Conservation (phyloP, 768 basidiomycete species). For the Rhizopogon vesiculosus region DNA sequence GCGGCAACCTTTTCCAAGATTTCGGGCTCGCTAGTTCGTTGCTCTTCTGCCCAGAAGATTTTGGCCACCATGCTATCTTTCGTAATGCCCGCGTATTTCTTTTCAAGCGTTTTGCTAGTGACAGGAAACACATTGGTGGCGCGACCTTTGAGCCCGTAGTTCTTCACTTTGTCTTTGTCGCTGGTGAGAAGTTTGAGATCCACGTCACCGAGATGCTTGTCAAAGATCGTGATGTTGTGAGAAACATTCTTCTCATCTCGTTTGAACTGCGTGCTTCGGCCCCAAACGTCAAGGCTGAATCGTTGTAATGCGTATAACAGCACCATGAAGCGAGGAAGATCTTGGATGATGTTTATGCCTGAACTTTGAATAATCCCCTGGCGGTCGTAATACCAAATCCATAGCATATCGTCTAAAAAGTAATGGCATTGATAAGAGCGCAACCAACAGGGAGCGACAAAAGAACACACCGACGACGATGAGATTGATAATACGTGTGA, state of each 20-base stretch:
- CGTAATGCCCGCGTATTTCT: neutral
- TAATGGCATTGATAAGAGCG: neutral
- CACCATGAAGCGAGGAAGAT: conserved; percentile 1
- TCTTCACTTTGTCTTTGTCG: neutral
- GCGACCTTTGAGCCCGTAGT: neutral
- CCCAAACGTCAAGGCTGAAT: neutral
- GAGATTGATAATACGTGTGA: neutral
- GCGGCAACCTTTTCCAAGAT: neutral
- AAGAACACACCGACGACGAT: neutral
- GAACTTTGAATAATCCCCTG: neutral
- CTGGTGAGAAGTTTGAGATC: neutral
- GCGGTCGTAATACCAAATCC: neutral
- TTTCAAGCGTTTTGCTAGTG: neutral
- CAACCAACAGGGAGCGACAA: neutral
- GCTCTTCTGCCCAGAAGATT: neutral
- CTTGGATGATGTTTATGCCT: neutral
- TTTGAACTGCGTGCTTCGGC: neutral
- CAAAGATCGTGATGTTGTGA: neutral
- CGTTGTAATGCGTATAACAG: neutral
- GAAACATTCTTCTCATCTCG: too few species aligned
- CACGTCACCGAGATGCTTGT: neutral
- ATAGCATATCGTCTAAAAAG: neutral
- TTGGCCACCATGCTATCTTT: neutral
- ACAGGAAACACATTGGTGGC: neutral
- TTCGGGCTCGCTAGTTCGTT: neutral